These are phyloP conservation scores for Metschnikowia gruessii DNA, from an alignment of 805 yeast genomes.

Conservation along the genomic window DNA sequence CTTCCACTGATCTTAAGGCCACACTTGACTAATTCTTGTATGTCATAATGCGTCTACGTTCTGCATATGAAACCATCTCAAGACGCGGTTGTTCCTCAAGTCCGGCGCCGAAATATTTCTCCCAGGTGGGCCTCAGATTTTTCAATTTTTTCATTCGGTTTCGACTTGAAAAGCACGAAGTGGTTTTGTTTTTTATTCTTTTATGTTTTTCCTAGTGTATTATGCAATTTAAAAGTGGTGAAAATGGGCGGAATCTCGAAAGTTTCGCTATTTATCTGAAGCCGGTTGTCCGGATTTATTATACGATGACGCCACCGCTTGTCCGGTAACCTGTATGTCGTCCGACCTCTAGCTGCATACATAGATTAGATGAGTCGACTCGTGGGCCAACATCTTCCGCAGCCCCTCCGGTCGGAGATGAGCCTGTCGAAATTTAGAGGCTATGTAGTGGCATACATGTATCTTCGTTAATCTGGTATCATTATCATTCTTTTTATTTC, in stretches of 20 bases:
- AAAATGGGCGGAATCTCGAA: no score
- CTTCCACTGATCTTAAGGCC: not conserved
- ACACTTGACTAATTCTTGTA: not conserved
- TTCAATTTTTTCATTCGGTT: no score
- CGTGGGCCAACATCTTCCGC: constrained; percentile 9
- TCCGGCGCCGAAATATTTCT: constrained; percentile 1
- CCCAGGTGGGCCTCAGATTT: not conserved
- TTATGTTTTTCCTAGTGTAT: no score
- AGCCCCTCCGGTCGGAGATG: constrained; percentile 11
- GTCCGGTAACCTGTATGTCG: constrained; percentile 8
- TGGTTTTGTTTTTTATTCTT: no score
- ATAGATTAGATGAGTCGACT: constrained; percentile 1
- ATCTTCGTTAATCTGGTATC: not conserved
- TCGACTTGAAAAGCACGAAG: no score
- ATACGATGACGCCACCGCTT: constrained; percentile 7
- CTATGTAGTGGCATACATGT: constrained; percentile 1
- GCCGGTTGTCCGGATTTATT: not conserved
- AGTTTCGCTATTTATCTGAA: not conserved
- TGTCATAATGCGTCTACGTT: constrained; percentile 5
- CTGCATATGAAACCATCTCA: constrained; percentile 1
- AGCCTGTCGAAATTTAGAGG: constrained; percentile 3
- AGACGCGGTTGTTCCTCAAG: constrained; percentile 2
- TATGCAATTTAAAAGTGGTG: no score
- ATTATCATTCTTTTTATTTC: not conserved
- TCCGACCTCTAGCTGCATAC: constrained; percentile 11